These are phyloP conservation scores for Geotrichum phurueaensis DNA, from an alignment of 1,139 yeast genomes.

Conservation along the genomic window DNA sequence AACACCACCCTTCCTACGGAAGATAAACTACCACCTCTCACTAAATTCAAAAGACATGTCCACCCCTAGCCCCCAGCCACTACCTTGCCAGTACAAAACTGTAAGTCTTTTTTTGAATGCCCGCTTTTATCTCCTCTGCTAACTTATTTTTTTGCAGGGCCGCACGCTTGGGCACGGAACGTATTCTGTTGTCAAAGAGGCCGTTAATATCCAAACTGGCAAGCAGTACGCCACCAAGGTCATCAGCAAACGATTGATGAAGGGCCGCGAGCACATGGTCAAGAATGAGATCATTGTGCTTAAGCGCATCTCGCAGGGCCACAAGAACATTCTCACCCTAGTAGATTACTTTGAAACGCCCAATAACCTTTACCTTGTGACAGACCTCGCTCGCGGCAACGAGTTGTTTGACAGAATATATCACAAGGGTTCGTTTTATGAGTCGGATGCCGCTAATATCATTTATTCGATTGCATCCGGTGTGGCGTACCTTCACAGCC, in stretches of 20 bases:
- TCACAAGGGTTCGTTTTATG: constrained; percentile 45
- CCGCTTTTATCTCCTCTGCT: constrained; percentile 25
- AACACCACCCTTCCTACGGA: background rate
- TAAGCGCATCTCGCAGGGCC: constrained; percentile 43
- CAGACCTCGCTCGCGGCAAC: constrained; percentile 64
- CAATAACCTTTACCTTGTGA: constrained; percentile 52
- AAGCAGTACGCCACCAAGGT: constrained; percentile 41
- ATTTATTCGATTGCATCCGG: constrained; percentile 45
- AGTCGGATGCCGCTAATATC: constrained; percentile 48
- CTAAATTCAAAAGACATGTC: background rate
- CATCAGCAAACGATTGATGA: constrained; percentile 41
- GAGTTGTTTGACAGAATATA: constrained; percentile 62
- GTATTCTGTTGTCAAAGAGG: constrained; percentile 40
- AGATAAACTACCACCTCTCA: background rate
- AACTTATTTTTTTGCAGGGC: constrained; percentile 19
- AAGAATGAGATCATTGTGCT: constrained; percentile 54
- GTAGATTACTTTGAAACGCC: constrained; percentile 67
- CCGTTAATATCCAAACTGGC: constrained; percentile 38
- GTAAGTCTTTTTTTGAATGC: constrained; percentile 14
- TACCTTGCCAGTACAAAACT: constrained; percentile 30
- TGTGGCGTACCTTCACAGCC: constrained; percentile 64
- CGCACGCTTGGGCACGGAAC: constrained; percentile 39
- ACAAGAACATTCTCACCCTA: constrained; percentile 56
- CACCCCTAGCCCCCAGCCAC: constrained; percentile 20
- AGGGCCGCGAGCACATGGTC: constrained; percentile 44